Evolutionary conservation across 2,329 filamentous ascomycete genomes (phyloP), one percentile per base, ranked within the genome.

Genomic region (Botryotinia narcissicola): DNA sequence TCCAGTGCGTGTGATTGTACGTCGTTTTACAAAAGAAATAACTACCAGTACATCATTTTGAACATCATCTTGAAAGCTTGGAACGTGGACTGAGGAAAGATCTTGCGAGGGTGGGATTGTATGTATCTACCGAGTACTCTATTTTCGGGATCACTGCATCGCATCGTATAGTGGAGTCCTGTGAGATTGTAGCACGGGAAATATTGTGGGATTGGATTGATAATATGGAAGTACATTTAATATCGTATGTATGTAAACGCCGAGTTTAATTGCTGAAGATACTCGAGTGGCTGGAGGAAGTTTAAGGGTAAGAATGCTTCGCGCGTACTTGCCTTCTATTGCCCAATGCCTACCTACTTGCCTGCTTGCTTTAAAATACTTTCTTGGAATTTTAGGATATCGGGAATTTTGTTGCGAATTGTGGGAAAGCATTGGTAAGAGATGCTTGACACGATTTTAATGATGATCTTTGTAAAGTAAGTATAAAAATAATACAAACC

Each of bases 111-210:
- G 37, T 71, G 59, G 54, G 62, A 48, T 51, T 51, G 44, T 48
- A 63, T 46, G 57, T 22, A 62, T 71, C 57, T 71, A 71, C 59
- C 69, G 66, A 59, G 29, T 16, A 42, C 44, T 51, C 29, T 71
- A 51, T 64, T 71, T 64, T 71, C 59, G 59, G 69, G 69, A 71
- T 54, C 69, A 71, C 59, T 51, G 69, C 59, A 71, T 71, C 32
- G 8, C 42, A 32, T 71, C 59, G 69, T 54, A 66, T 40, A 40
- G 51, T 46, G 54, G 68, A 63, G 68, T 46, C 40, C 25, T 20
- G 25, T 40, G 48, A 57, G 67, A 37, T 25, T 59, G 40, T 29
- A 44, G 54, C 22, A 61, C n/a, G 69, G 22, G 32, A 64, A 42
- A 67, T 22, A 29, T 35, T 68, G 40, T 42, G 66, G 35, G 35